Conservation (phyloP, 495 filamentous ascomycete species). For the Penicillium chermesinum region DNA sequence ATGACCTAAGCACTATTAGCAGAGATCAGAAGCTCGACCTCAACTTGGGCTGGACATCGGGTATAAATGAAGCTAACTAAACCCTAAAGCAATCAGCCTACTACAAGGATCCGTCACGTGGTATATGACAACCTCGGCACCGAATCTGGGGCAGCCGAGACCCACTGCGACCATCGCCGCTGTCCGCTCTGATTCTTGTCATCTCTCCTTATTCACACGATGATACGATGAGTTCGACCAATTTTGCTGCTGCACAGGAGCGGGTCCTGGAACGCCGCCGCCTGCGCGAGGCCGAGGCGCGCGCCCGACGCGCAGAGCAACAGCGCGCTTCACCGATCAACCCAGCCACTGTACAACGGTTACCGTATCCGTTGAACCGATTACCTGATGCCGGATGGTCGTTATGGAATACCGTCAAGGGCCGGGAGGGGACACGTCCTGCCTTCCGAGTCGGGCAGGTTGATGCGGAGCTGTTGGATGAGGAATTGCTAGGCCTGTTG, state of each 20-base stretch:
- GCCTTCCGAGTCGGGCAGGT: constrained; percentile 94
- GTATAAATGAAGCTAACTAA: too few relatives aligned
- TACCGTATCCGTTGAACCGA: constrained; percentile 61
- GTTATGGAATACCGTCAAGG: constrained; percentile 65
- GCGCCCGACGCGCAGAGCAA: constrained; percentile 50
- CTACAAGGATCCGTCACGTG: constrained; percentile 24
- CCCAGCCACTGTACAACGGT: constrained; percentile 43
- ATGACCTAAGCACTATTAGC: too few relatives aligned
- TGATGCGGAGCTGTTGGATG: constrained; percentile 91
- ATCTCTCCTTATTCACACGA: constrained; percentile 16
- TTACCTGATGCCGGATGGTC: constrained; percentile 52
- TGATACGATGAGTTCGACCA: constrained; percentile 62
- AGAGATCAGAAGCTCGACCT: too few relatives aligned
- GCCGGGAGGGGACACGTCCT: constrained; percentile 73
- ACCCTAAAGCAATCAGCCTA: neutral
- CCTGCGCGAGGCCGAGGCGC: constrained; percentile 58
- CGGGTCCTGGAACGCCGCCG: constrained; percentile 74
- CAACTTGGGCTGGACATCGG: too few relatives aligned
- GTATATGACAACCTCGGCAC: constrained; percentile 29
- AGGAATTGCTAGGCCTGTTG: constrained; percentile 82
- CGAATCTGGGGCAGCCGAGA: constrained; percentile 31
- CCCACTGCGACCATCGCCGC: constrained; percentile 10
- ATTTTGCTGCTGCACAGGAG: constrained; percentile 81
- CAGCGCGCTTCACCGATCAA: constrained; percentile 55
- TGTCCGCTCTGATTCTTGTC: constrained; percentile 8